Base-by-base conservation (phyloP, 2,329 filamentous ascomycete species). In the Sporothrix curviconia region DNA sequence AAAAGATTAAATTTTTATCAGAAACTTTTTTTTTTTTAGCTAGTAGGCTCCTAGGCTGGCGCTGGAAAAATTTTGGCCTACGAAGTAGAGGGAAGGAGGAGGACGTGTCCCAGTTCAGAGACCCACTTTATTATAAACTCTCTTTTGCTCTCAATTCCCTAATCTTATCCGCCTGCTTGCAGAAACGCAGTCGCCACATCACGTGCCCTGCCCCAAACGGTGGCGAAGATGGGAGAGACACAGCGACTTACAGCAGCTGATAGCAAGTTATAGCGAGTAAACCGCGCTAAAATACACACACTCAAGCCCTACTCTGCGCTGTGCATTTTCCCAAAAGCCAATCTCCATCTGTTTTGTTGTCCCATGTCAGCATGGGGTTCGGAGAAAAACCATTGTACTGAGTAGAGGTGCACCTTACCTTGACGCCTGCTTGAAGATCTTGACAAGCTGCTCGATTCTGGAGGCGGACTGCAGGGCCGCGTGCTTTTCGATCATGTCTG, bases 351-450 rank as follows among this genome's bases (percentile, higher is more conserved):
- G 34, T 8, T n/a, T 52, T 8, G 19, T 50, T 55, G n/a, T n/a
- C n/a, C 6, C n/a, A 7, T n/a, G 37, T 51, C 12, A 22, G n/a
- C n/a, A n/a, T n/a, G n/a, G n/a, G n/a, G n/a, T n/a, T n/a, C n/a
- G n/a, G n/a, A n/a, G n/a, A n/a, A n/a, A n/a, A n/a, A n/a, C n/a
- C n/a, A n/a, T n/a, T n/a, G n/a, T n/a, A n/a, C n/a, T n/a, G n/a
- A n/a, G n/a, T n/a, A n/a, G n/a, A n/a, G n/a, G n/a, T n/a, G n/a
- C n/a, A n/a, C n/a, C 79, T 72, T 70, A 90, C 88, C 76, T 86
- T 88, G 15, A 90, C n/a, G 87, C 90, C 64, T 91, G 87, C 47
- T 91, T 83, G 67, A 96, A 96, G 52, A 96, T 90, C 62, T 82
- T 78, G 46, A 92, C 83, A 51, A 97, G 74, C 68, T 95, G 87